Evolutionary conservation across 2,329 filamentous ascomycete species (phyloP).

Genomic region (Fusarium ramigenum): DNA sequence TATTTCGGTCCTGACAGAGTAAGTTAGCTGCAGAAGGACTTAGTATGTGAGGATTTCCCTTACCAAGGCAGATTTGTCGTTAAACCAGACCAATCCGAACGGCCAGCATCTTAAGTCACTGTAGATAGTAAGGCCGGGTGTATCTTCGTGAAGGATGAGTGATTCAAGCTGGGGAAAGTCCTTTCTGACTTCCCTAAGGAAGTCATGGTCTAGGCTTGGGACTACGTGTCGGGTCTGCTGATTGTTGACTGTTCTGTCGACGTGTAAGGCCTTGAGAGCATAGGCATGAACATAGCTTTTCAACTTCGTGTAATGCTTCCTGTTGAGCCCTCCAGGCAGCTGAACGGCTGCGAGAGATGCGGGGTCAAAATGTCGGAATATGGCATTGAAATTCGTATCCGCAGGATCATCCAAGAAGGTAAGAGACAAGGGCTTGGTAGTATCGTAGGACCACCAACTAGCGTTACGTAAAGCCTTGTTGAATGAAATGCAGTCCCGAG

Average conservation of each 20-base stretch:
- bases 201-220: neutral
- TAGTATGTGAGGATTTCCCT: no score
- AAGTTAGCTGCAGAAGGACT: neutral
- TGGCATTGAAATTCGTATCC: neutral
- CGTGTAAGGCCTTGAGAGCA: neutral
- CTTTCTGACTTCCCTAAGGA: neutral
- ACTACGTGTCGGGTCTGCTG: rapidly evolving
- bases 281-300: rapidly evolving
- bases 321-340: rapidly evolving
- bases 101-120: neutral
- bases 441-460: rapidly evolving
- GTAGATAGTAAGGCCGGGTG: neutral
- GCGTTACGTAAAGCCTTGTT: neutral
- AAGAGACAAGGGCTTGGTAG: neutral
- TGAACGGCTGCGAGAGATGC: neutral
- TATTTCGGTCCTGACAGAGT: neutral
- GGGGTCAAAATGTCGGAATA: rapidly evolving
- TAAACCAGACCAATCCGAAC: neutral
- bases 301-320: neutral
- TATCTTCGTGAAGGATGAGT: neutral
- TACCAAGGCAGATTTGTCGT: neutral
- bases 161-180: neutral
- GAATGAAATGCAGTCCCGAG: neutral
- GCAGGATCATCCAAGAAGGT: neutral
- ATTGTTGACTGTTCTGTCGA: neutral